These are phyloP conservation scores for Eucalyptus camaldulensis DNA, from an alignment of 345 rosid species.

Conservation along the genomic window DNA sequence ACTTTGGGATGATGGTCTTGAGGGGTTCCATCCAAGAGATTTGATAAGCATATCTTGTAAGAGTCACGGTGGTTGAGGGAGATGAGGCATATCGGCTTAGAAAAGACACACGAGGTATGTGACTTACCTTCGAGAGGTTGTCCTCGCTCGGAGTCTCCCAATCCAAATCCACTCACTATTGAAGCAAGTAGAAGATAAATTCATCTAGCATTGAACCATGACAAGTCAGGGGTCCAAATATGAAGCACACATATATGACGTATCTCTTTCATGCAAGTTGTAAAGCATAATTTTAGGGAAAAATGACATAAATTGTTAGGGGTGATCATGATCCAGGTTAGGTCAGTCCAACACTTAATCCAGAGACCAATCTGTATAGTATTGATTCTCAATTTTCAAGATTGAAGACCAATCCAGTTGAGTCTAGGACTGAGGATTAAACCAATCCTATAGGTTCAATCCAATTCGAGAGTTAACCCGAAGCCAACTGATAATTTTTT, in stretches of 20 bases:
- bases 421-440: fast-evolving
- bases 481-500: fast-evolving
- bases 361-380: fast-evolving
- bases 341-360: fast-evolving
- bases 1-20: neutral
- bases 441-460: fast-evolving
- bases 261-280: neutral
- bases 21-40: neutral
- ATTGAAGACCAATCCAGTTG: fast-evolving
- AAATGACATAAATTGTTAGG: fast-evolving
- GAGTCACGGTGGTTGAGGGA: neutral
- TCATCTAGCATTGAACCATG: neutral
- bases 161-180: neutral
- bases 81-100: neutral
- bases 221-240: neutral
- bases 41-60: neutral
- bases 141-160: neutral
- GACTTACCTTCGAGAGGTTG: neutral
- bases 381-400: fast-evolving
- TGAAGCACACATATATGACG: neutral
- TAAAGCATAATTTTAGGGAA: neutral
- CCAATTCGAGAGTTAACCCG: fast-evolving
- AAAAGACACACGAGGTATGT: neutral
- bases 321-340: fast-evolving
- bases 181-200: neutral